phyloP scores from a whole-genome alignment of 352 stramenopile species.

The Pythium sp. region DNA sequence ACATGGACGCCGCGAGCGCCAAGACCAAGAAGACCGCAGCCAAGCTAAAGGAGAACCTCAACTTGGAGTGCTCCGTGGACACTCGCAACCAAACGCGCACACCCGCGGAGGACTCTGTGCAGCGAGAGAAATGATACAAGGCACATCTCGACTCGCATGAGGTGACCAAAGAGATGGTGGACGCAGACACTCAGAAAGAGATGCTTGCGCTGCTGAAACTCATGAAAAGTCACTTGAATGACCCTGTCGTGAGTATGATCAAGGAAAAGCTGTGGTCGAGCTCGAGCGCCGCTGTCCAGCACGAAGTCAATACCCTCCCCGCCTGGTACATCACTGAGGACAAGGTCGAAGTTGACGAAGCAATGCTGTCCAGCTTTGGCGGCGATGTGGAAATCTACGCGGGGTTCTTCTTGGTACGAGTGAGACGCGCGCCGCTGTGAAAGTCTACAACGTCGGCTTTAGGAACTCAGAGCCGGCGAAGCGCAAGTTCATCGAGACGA shows the following conservation, averaged over 20 bases:
- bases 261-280: neutral
- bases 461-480: too few species aligned
- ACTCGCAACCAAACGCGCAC: neutral
- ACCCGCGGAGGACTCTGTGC: too few species aligned
- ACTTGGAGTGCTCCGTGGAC: neutral
- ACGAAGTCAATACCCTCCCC: neutral
- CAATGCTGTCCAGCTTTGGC: neutral
- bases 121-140: slow-evolving; percentile 3
- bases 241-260: neutral
- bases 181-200: slow-evolving; percentile 13
- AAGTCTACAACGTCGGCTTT: too few species aligned
- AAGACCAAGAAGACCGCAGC: neutral
- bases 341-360: neutral
- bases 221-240: neutral
- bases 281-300: neutral
- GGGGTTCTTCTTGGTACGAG: too few species aligned
- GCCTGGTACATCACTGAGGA: slow-evolving; percentile 1
- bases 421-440: too few species aligned
- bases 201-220: slow-evolving; percentile 14
- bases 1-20: neutral
- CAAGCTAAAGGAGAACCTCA: neutral
- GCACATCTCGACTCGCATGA: slow-evolving; percentile 6
- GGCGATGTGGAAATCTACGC: neutral
- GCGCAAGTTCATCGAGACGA: too few species aligned
- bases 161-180: neutral